Conservation (phyloP, 1,284 basidiomycete genomes). For the Sporisorium exsertum region DNA sequence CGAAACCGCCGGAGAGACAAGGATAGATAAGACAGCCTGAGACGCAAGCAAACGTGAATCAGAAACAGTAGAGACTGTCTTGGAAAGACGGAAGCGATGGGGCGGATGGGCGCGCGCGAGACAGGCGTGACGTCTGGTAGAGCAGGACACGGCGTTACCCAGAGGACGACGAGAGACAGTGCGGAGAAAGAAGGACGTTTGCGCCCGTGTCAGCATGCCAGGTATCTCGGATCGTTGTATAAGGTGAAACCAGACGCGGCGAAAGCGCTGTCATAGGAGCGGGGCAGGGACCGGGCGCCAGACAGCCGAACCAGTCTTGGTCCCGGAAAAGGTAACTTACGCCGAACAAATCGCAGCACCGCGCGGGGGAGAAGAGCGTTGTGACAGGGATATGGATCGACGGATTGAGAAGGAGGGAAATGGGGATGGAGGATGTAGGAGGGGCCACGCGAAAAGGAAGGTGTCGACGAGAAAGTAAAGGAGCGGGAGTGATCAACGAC, state of each 20-base stretch:
- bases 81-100: conserved; percentile 3
- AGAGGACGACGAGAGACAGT: conserved; percentile 31
- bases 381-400: conserved; percentile 4
- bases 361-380: neutral
- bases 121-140: conserved; percentile 6
- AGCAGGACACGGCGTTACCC: neutral
- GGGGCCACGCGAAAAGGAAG: neutral
- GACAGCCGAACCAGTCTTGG: neutral
- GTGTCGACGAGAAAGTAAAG: conserved; percentile 3
- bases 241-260: conserved; percentile 35
- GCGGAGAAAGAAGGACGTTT: conserved; percentile 18
- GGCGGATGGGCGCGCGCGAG: neutral
- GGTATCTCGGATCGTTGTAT: conserved; percentile 21
- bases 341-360: conserved; percentile 26
- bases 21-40: conserved; percentile 50
- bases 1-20: conserved; percentile 52
- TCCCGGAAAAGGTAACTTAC: conserved; percentile 35
- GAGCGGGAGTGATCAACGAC: conserved; percentile 10
- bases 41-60: conserved; percentile 35
- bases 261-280: neutral
- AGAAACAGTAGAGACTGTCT: conserved; percentile 19
- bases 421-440: conserved; percentile 3
- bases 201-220: conserved; percentile 40
- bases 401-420: conserved; percentile 23
- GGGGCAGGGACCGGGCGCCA: neutral